Evolutionary conservation across 495 filamentous ascomycete genomes (phyloP), one percentile per base, ranked within the genome.

Genomic region (Podospora anserina): DNA sequence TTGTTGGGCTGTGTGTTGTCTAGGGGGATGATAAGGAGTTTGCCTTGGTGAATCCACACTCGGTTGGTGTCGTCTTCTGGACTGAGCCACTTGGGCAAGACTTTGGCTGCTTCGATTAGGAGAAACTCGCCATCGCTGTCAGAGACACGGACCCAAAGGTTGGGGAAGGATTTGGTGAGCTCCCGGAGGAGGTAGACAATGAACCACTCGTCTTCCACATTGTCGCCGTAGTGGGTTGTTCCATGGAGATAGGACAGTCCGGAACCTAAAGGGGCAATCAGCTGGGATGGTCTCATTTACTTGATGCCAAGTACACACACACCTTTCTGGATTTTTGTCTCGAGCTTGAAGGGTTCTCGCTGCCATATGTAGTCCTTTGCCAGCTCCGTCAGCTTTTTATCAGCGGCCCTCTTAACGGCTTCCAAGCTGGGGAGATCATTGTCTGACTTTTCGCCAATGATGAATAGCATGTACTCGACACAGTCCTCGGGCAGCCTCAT

Each of bases 71-170:
- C 92, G 15, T 95, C 88, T 68, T 97, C 95, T 0, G 96, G 96
- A 71, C 91, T 96, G 65, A 99, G 79, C 95, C 95, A 98, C 53
- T 84, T 87, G 16, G 96, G 95, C 1, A 97, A 81, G 16, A 88
- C 88, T 60, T 91, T 93, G 19, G 96, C 94, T 39, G 95, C 96
- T 80, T 99, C 95, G 72, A 97, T 89, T 61, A 98, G 87, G 44
- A 99, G 85, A 72, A 99, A 99, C 74, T 99, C 92, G 68, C 95
- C 95, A 80, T 98, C 96, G 27, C 88, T 88, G 77, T 99, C 95
- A 69, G 83, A 87, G 5, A 96, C 86, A 61, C 89, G 86, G 55
- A 93, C 84, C 95, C 94, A 98, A 7, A 94, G 80, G 66, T 91
- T 85, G 64, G 85, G 82, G 70, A 91, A 92, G 65, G 86, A 78